Evolutionary conservation across 768 basidiomycete species (phyloP), one percentile per base, ranked within the genome.

Genomic region (Lactarius trivialis): DNA sequence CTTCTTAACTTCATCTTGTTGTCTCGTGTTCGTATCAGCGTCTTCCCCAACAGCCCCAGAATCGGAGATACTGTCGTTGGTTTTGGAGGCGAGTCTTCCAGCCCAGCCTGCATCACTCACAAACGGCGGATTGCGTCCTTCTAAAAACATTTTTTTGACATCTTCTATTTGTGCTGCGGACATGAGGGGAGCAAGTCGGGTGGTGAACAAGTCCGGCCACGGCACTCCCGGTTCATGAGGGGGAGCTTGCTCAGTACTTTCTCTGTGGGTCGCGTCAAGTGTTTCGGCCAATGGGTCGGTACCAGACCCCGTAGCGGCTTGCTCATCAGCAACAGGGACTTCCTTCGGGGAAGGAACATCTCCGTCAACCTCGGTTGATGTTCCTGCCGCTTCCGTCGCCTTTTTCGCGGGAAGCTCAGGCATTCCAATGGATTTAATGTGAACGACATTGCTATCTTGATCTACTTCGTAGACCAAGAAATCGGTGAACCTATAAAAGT

Each of bases 381-480:
- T 71, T 36, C 75, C 74, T 52, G 75, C 39, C 9, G 50, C 58
- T 6, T 57, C 60, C 56, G 71, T 71, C 37, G 66, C 69, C 67
- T 78, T 81, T 68, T 81, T 82, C 11, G 76, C 68, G 28, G 83
- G 72, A 28, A 78, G 78, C 62, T 81, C 78, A 2, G 93, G 94
- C 70, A 85, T 85, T 37, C 76, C 81, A 41, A 98, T 80, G 57
- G 85, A 83, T 71, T 91, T 91, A 36, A 99, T 70, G 70, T 91
- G 88, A 19, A 97, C 76, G 8, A 91, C 86, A 65, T 89, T 83
- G 49, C 86, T 82, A 66, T 91, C 86, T 63, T 85, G 81, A 70
- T 90, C 86, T 34, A 99, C 87, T 75, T 99, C 97, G 69, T 82
- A 89, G 21, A 99, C 97, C 69, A 98, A 69, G 71, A 99, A 99